These are phyloP conservation scores for Pythium guiyangense DNA, from an alignment of 352 stramenopile species.

Conservation along the genomic window DNA sequence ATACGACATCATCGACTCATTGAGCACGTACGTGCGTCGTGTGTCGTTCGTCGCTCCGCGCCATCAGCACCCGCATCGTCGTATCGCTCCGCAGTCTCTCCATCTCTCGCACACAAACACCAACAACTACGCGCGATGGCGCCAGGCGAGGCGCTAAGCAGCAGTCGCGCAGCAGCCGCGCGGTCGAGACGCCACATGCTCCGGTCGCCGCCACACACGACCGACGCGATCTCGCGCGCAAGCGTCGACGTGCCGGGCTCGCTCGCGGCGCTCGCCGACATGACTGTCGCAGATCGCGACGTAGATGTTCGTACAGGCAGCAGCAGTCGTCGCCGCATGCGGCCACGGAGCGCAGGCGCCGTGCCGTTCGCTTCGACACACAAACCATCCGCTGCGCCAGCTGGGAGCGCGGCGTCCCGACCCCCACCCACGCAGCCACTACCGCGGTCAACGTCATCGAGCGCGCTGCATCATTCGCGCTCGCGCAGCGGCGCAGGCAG, in stretches of 20 bases:
- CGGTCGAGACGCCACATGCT: not conserved
- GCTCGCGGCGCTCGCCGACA: constrained; percentile 4
- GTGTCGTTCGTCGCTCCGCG: too few species aligned
- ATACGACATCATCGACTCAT: too few species aligned
- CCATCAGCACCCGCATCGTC: too few species aligned
- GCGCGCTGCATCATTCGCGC: constrained; percentile 4
- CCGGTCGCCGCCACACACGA: constrained; percentile 15
- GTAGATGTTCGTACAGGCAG: constrained; percentile 1
- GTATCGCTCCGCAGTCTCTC: too few species aligned
- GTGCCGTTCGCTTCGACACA: too few species aligned
- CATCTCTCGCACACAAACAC: too few species aligned
- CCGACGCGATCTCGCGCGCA: constrained; percentile 50
- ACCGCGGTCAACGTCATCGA: not conserved
- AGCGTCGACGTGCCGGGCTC: constrained; percentile 26
- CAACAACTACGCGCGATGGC: too few species aligned
- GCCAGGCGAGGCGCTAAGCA: too few species aligned
- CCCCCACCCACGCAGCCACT: not conserved
- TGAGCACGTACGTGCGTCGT: too few species aligned
- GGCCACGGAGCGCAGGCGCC: not conserved
- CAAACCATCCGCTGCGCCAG: not conserved
- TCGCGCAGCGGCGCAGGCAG: constrained; percentile 8
- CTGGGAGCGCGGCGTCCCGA: not conserved
- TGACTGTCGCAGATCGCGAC: constrained; percentile 2
- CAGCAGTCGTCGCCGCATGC: not conserved
- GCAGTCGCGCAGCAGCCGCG: too few species aligned